Conservation (phyloP, 176 grass and related monocot genomes). For the Saccharum spontaneum region DNA sequence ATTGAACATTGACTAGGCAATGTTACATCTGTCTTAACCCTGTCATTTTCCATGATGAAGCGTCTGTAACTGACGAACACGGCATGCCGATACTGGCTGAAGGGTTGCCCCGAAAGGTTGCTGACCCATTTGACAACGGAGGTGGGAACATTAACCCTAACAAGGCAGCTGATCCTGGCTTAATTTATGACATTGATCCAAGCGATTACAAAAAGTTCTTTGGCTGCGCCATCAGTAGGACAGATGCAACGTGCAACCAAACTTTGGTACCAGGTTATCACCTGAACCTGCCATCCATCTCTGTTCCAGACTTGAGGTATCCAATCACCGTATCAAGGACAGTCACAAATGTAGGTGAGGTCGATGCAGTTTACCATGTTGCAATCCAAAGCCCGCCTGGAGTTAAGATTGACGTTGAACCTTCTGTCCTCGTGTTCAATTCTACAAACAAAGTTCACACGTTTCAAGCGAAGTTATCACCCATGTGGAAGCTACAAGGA, state of each 20-base stretch:
- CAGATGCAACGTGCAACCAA: background rate
- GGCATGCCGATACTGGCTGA: slow-evolving; percentile 35
- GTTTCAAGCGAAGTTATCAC: background rate
- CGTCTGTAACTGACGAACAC: background rate
- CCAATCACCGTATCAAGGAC: background rate
- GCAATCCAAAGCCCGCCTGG: slow-evolving; percentile 5
- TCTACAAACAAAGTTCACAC: too few species aligned
- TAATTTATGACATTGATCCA: slow-evolving; percentile 33
- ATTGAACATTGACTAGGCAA: too few species aligned
- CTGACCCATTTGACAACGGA: slow-evolving; percentile 44
- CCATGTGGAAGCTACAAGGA: slow-evolving; percentile 25
- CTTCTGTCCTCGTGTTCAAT: background rate
- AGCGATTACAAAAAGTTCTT: slow-evolving; percentile 15
- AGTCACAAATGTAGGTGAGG: slow-evolving; percentile 24
- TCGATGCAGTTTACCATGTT: slow-evolving; percentile 9
- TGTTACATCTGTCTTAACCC: too few species aligned
- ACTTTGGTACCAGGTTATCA: background rate
- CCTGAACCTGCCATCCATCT: slow-evolving; percentile 31
- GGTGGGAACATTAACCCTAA: slow-evolving; percentile 22
- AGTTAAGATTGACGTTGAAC: background rate
- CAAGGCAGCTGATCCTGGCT: slow-evolving; percentile 20
- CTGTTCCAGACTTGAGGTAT: slow-evolving; percentile 5
- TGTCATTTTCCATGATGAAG: background rate
- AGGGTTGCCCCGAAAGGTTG: slow-evolving; percentile 18
- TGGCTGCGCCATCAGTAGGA: background rate